A percentile compares a stretch with the other conserved stretches of the same genome.
Evolutionary conservation across 176 grass and related monocot genomes (phyloP).

Genomic region (Paspalum vaginatum): DNA sequence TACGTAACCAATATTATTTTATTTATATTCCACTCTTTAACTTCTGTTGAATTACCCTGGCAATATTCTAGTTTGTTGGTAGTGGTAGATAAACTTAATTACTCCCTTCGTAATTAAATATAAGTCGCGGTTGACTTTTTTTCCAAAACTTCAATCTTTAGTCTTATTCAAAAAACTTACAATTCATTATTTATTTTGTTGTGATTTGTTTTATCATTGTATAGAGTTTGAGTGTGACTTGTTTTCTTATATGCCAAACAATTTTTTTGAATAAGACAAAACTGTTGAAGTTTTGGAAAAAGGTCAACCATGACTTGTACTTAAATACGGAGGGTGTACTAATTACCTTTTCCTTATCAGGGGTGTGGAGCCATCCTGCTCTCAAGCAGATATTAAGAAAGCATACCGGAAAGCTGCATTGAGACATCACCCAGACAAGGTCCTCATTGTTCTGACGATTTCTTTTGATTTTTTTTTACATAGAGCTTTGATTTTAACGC

Average conservation of each 20-base stretch:
- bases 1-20: neutral
- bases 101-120: no score
- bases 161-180: no score
- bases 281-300: no score
- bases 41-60: constrained; percentile 11
- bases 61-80: constrained; percentile 33
- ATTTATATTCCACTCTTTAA: neutral
- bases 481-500: constrained; percentile 35
- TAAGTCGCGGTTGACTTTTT: no score
- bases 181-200: no score
- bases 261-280: no score
- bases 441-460: constrained; percentile 22
- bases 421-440: constrained; percentile 96
- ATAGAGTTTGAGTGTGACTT: no score
- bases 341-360: constrained; percentile 46
- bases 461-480: constrained; percentile 37
- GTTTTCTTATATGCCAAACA: no score
- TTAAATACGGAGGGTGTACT: no score
- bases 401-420: constrained; percentile 95
- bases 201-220: no score
- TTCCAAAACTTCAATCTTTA: no score
- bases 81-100: constrained; percentile 40
- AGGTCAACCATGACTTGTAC: no score
- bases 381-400: constrained; percentile 87
- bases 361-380: constrained; percentile 74